Evolutionary conservation across 73 alveolate genomes (phyloP).

Genomic region (Stentor coeruleus): DNA sequence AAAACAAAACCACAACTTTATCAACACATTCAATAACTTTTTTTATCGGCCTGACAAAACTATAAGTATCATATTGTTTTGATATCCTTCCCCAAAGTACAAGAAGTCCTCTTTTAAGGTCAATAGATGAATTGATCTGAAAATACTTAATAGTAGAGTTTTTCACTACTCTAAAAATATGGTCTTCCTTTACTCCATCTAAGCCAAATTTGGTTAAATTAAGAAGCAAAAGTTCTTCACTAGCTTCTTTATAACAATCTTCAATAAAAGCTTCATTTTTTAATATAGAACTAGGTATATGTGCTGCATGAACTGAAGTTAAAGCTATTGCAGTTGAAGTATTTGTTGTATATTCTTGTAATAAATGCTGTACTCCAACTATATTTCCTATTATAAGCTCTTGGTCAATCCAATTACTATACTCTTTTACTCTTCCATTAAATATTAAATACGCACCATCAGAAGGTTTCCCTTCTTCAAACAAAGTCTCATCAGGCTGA

Average conservation of each 20-base stretch:
- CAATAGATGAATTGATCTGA: not conserved
- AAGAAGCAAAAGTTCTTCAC: not conserved
- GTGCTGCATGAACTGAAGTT: conserved; percentile 14
- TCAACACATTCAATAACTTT: not conserved
- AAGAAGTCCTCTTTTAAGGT: not conserved
- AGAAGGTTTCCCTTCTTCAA: conserved; percentile 14
- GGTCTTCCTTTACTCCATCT: conserved; percentile 18
- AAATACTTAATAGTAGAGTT: conserved; percentile 16
- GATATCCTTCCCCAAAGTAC: not conserved
- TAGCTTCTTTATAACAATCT: conserved; percentile 20
- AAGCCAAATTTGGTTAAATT: not conserved
- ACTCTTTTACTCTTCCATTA: conserved; percentile 17
- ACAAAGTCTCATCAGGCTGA: conserved; percentile 11
- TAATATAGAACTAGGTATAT: not conserved
- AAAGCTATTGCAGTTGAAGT: conserved; percentile 17
- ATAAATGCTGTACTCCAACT: conserved; percentile 14
- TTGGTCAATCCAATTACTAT: conserved; percentile 7
- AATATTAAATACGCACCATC: conserved; percentile 25
- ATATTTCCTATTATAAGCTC: conserved; percentile 17
- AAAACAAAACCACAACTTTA: not conserved
- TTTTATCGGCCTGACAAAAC: not conserved
- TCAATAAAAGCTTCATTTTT: conserved; percentile 12
- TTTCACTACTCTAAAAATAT: not conserved
- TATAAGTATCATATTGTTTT: not conserved
- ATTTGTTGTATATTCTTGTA: not conserved